phyloP scores from a whole-genome alignment of 345 rosid species.

The Aquilaria sinensis region DNA sequence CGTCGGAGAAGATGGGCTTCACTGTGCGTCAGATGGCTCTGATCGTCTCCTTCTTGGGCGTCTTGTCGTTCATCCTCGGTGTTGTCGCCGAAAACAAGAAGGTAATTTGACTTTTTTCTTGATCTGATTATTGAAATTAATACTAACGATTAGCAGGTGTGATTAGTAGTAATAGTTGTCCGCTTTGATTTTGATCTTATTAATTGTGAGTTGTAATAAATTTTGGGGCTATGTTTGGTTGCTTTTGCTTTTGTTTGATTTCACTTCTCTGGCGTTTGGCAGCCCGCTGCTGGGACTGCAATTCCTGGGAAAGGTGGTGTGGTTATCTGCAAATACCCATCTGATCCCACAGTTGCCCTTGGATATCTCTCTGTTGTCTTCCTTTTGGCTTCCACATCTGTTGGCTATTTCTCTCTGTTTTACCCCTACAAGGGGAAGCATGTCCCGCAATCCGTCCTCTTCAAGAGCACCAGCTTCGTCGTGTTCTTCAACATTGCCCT shows the following conservation, averaged over 20 bases:
- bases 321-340: slow-evolving; percentile 76
- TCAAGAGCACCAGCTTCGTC: slow-evolving; percentile 46
- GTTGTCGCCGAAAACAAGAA: slow-evolving; percentile 80
- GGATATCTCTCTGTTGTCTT: slow-evolving; percentile 66
- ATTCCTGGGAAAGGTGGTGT: slow-evolving; percentile 51
- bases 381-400: slow-evolving; percentile 39
- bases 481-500: slow-evolving; percentile 71
- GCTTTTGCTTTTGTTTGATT: slow-evolving; percentile 5
- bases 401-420: slow-evolving; percentile 62
- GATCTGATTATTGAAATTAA: neutral
- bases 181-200: neutral
- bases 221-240: neutral
- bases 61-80: slow-evolving; percentile 58
- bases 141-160: neutral
- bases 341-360: slow-evolving; percentile 61
- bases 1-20: slow-evolving; percentile 41
- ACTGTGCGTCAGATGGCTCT: slow-evolving; percentile 57
- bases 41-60: slow-evolving; percentile 45
- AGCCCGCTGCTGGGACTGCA: slow-evolving; percentile 74
- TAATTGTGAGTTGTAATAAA: no score
- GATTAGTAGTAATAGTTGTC: neutral
- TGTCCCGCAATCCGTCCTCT: slow-evolving; percentile 61
- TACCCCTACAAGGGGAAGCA: slow-evolving; percentile 69
- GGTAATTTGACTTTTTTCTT: slow-evolving; percentile 24
- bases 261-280: neutral